Evolutionary conservation across 2,329 filamentous ascomycete species (phyloP), one percentile per base, ranked within the genome.

Genomic region (Fusarium sp.): DNA sequence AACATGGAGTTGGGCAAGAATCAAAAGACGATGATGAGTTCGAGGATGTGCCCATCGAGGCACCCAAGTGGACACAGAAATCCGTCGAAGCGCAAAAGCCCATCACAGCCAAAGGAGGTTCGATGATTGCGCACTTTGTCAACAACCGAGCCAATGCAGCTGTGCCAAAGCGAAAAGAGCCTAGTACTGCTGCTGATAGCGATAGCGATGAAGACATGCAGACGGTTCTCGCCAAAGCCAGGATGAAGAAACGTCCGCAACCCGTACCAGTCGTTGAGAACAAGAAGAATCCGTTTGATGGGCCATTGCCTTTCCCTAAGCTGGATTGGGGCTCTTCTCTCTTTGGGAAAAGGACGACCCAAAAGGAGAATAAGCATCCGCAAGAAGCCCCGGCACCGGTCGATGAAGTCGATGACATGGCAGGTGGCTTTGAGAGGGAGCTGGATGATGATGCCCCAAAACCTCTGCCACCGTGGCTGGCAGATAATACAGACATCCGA

Each of bases 251-350:
- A 79, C 87, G 87, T 45, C 74, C 81, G 4, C 80, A 81, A 48
- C 81, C 81, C 20, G 84, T 82, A 48, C 81, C 82, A 3, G 78
- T 84, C 4, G 78, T 83, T n/a, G 81, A 87, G 11, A 91, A 90
- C 59, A 86, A 88, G 39, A 90, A 89, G 74, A 90, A 91, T 76
- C 87, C 90, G 0, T 91, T 97, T 79, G 90, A 90, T 74, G 96
- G 96, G 0, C 95, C 95, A 0, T 83, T 99, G 6, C 97, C 97
- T 0, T 99, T 99, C 79, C 95, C 98, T 76, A 96, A 95, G 79
- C 87, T 98, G 2, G 91, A 93, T 52, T 91, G 89, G 87, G 92
- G 90, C 61, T 92, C 90, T 3, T 88, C 87, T 2, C 85, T 91
- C 2, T 91, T 91, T 69, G 83, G 83, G 6, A 87, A 85, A 72